Evolutionary conservation across 805 yeast species (phyloP).

Genomic region (Babjeviella inositovora): DNA sequence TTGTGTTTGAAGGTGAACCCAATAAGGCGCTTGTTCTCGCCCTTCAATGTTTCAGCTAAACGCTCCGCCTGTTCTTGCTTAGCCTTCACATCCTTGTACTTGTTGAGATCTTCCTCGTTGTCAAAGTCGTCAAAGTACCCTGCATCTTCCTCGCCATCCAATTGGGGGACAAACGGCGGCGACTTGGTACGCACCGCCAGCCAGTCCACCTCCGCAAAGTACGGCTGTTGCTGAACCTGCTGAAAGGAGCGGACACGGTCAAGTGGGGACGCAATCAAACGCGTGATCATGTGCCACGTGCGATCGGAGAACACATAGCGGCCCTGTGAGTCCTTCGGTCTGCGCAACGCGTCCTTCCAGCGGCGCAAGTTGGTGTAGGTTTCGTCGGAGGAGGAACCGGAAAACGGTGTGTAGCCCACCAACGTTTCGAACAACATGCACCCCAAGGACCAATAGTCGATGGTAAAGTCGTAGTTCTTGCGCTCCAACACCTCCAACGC

Average conservation of each 20-base stretch:
- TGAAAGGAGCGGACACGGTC: constrained; percentile 63
- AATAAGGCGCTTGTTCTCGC: constrained; percentile 59
- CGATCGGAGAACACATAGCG: constrained; percentile 88
- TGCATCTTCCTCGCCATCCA: constrained; percentile 94
- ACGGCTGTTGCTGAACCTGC: constrained; percentile 66
- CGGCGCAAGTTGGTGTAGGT: constrained; percentile 86
- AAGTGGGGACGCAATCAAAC: constrained; percentile 67
- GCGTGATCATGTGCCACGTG: constrained; percentile 80
- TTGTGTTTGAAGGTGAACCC: constrained; percentile 95
- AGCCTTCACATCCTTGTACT: constrained; percentile 92
- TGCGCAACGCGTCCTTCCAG: constrained; percentile 76
- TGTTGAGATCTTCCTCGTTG: constrained; percentile 93
- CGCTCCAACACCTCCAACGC: constrained; percentile 85
- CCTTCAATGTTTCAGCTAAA: constrained; percentile 56
- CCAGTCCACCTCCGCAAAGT: constrained; percentile 80
- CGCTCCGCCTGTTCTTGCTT: constrained; percentile 77
- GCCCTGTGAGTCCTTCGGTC: constrained; percentile 89
- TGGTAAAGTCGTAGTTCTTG: constrained; percentile 83
- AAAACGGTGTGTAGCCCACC: constrained; percentile 94
- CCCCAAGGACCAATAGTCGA: constrained; percentile 97
- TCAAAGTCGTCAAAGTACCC: constrained; percentile 97
- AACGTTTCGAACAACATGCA: constrained; percentile 94
- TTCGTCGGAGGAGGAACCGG: constrained; percentile 87
- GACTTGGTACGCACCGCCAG: constrained; percentile 44
- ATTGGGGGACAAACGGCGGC: constrained; percentile 95